phyloP scores from a whole-genome alignment of 176 grass and related monocot genomes.

The Oryza australiensis region DNA sequence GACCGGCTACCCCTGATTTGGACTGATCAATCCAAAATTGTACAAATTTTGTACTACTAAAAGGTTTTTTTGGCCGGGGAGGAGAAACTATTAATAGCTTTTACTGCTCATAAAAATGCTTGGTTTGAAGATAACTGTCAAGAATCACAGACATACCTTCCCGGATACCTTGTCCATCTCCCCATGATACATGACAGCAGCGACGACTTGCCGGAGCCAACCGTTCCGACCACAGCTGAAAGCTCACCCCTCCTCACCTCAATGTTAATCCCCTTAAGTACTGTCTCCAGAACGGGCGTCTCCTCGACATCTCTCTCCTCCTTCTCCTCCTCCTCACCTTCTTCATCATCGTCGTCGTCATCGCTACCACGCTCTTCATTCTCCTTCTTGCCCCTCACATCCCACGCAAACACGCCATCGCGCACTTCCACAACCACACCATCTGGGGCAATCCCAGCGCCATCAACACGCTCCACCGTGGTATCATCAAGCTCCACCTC shows the following conservation, averaged over 20 bases:
- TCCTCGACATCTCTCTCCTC: conserved; percentile 16
- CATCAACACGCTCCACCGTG: conserved; percentile 27
- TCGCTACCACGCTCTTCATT: background rate
- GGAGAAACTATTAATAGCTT: no score
- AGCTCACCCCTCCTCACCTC: conserved; percentile 47
- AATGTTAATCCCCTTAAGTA: conserved; percentile 50
- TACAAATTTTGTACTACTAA: no score
- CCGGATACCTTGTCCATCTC: conserved; percentile 75
- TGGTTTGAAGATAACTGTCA: background rate
- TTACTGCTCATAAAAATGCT: no score
- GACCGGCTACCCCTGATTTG: background rate
- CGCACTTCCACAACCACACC: conserved; percentile 33
- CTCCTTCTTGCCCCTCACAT: conserved; percentile 36
- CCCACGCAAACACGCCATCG: conserved; percentile 53
- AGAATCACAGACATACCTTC: conserved; percentile 28
- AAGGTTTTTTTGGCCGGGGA: no score
- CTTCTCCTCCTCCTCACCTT: background rate
- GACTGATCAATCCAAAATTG: background rate
- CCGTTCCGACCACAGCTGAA: conserved; percentile 54
- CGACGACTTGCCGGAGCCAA: conserved; percentile 68
- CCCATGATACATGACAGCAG: conserved; percentile 63
- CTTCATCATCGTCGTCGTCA: background rate
- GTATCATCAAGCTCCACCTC: conserved; percentile 48
- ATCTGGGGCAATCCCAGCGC: background rate
- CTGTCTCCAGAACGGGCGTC: conserved; percentile 35